A percentile compares a stretch with the other conserved stretches of the same genome.
Conservation (phyloP, 2,329 filamentous ascomycete species). For the Canariomyces notabilis region DNA sequence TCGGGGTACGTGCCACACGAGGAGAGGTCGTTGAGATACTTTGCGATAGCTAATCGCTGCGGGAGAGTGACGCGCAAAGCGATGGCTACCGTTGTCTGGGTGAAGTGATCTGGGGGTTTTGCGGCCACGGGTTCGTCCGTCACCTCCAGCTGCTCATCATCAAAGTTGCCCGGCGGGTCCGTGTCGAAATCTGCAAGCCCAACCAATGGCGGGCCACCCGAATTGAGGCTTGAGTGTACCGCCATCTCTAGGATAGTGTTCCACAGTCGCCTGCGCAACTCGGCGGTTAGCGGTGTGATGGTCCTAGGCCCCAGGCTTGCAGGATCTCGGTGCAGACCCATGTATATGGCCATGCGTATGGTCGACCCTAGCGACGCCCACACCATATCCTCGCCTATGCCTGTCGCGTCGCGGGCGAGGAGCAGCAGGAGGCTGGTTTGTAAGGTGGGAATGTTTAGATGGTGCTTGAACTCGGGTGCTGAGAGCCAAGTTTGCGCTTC, state of each 20-base stretch:
- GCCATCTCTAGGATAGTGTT: constrained; percentile 46
- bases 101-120: constrained; percentile 34
- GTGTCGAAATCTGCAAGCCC: constrained; percentile 44
- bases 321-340: constrained; percentile 49
- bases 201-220: constrained; percentile 44
- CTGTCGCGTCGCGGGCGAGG: constrained; percentile 35
- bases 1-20: constrained; percentile 39
- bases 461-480: constrained; percentile 48
- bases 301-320: constrained; percentile 32
- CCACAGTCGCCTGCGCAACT: constrained; percentile 49
- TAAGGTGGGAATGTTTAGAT: constrained; percentile 45
- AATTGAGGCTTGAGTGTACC: constrained; percentile 41
- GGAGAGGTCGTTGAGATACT: constrained; percentile 22
- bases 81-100: constrained; percentile 37
- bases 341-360: constrained; percentile 42
- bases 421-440: constrained; percentile 44
- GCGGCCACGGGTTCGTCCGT: constrained; percentile 21
- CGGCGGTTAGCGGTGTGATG: constrained; percentile 33
- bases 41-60: constrained; percentile 34
- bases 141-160: constrained; percentile 43
- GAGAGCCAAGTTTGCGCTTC: constrained; percentile 53
- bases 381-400: constrained; percentile 40
- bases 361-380: constrained; percentile 45
- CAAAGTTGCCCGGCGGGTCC: constrained; percentile 42
- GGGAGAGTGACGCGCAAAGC: constrained; percentile 40